Evolutionary conservation across 1,284 basidiomycete species (phyloP), one percentile per base, ranked within the genome.

Genomic region (Cryptococcus neoformans): DNA sequence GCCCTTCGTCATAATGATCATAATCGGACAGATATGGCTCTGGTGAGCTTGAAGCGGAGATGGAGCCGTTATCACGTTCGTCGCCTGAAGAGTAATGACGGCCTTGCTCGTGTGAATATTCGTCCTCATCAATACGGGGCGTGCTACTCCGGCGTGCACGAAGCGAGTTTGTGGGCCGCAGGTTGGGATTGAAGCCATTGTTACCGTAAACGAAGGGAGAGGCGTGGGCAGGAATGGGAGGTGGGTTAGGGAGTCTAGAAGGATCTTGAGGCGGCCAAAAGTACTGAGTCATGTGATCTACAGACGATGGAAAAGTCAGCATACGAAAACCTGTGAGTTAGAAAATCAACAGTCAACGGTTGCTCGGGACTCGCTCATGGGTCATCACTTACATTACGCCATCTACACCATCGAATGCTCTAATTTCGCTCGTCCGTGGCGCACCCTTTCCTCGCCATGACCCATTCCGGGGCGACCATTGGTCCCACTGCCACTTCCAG

Each of bases 181-280:
- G 83, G 40, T 79, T 68, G 1, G 91, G 90, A 69, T 93, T 93
- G 21, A 90, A 69, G 2, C 81, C 77, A 28, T 28, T 28, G 51
- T 86, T 85, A 60, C 87, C 86, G 69, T 90, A 95, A 6, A 90
- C 91, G 85, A 92, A 95, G 4, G 92, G 88, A 1, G 84, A 85
- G 17, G 80, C 73, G 1, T 83, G 81, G 21, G 62, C 46, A 16
- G 55, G 59, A 36, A 49, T 58, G 36, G 62, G 66, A 11, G 58
- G 62, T 9, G 70, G 69, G 41, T 68, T 66, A 39, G 60, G 66
- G n/a, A 63, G 59, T 54, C 68, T 70, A 51, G 70, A 67, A 0
- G 78, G 79, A 62, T 83, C 81, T 44, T 78, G 73, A 0, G 82
- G 82, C 11, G 82, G 82, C 82, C 82, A 83, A 50, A 65, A 49